Evolutionary conservation across 2,329 filamentous ascomycete species (phyloP).

Genomic region (Bisporella sp.): DNA sequence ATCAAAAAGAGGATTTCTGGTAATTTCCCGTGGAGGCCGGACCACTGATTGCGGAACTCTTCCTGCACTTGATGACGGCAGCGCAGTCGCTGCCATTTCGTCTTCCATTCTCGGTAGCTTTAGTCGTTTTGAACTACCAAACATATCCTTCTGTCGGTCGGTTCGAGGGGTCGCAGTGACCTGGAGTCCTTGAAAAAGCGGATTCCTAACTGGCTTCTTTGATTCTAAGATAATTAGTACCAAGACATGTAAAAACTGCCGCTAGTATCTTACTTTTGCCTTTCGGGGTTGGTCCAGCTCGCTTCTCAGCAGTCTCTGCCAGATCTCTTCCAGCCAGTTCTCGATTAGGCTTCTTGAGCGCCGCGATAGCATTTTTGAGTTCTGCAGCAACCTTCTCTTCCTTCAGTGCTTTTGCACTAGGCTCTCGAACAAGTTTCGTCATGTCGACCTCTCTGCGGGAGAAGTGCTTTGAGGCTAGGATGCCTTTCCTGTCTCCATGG

Average conservation of each 20-base stretch:
- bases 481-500: conserved; percentile 30
- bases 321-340: conserved; percentile 60
- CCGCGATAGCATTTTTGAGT: conserved; percentile 65
- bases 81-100: conserved; percentile 8
- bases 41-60: conserved; percentile 21
- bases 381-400: conserved; percentile 64
- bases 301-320: conserved; percentile 59
- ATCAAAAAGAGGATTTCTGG: conserved; percentile 12
- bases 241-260: not conserved
- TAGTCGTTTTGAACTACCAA: conserved; percentile 10
- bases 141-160: conserved; percentile 22
- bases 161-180: conserved; percentile 27
- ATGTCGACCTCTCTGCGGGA: conserved; percentile 47
- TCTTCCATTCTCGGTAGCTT: conserved; percentile 4
- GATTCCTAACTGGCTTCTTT: conserved; percentile 40
- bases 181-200: conserved; percentile 26
- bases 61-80: conserved; percentile 21
- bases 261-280: conserved; percentile 40
- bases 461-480: conserved; percentile 35
- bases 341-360: conserved; percentile 70
- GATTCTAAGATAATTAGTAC: conserved; percentile 38
- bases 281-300: conserved; percentile 40
- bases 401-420: conserved; percentile 53
- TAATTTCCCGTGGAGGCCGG: conserved; percentile 8
- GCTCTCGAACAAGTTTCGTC: conserved; percentile 42